Base-by-base conservation (phyloP, 108 stramenopile species). In the Discostella pseudostelligera region DNA sequence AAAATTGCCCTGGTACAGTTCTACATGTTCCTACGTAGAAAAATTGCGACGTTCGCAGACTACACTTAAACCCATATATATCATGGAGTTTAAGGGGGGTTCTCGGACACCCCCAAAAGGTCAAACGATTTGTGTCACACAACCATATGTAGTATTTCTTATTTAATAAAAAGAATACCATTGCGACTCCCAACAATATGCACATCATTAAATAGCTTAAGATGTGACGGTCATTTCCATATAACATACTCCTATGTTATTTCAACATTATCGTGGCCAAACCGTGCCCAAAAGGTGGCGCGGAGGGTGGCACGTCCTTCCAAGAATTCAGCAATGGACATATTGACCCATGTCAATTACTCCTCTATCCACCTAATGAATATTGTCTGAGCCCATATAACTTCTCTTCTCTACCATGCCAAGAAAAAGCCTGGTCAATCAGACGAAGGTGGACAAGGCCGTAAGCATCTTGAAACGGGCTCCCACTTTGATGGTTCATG, bases 101-200 rank as follows among this genome's bases (percentile, higher is more conserved):
- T 47, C 0, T 17, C 1, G 0, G 0, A 47, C 46, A 47, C 14
- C 0, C 46, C 46, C 10, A 47, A 47, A 47, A n/a, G 46, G 46
- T 47, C 46, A 47, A 47, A 47, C 13, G 2, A 47, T 47, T 47
- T 45, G 44, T 45, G 44, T 45, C 44, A 9, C 44, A 45, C 3
- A 45, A 45, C 44, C 44, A 7, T 45, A 45, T 45, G 44, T 45
- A 45, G 44, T 7, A 45, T 6, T 45, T 17, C 14, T 17, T 9
- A 45, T 45, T 45, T 7, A 45, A 45, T 45, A 3, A 45, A 45
- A 50, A 0, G 3, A 50, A 22, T 50, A 25, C 24, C 25, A 25
- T 50, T 4, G 0, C 7, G 12, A 13, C 24, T 12, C 24, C 11
- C 22, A 22, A n/a, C 0, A 4, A 50, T 8, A 1, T 50, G 5